phyloP scores from a whole-genome alignment of 2,329 filamentous ascomycete genomes.

The Botrytis hyacinthi region DNA sequence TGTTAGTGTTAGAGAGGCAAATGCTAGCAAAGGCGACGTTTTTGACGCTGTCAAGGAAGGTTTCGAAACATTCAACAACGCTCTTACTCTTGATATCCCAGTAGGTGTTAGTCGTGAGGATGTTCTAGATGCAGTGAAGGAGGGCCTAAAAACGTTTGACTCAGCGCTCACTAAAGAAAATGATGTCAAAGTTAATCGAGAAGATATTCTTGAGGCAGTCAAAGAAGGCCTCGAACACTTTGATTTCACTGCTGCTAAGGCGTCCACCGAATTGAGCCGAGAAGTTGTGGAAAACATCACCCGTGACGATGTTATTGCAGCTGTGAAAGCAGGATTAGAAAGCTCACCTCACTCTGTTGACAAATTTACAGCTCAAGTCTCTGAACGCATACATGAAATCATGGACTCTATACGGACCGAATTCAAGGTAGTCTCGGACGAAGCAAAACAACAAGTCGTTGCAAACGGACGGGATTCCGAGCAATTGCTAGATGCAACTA shows the following conservation, averaged over 20 bases:
- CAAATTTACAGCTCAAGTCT: conserved; percentile 49
- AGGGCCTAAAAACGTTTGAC: conserved; percentile 71
- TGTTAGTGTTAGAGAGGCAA: conserved; percentile 56
- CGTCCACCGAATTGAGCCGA: conserved; percentile 48
- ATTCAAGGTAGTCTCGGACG: conserved; percentile 58
- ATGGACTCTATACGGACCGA: conserved; percentile 58
- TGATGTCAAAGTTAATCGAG: conserved; percentile 52
- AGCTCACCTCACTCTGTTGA: conserved; percentile 45
- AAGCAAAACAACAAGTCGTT: conserved; percentile 74
- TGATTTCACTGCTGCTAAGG: conserved; percentile 47
- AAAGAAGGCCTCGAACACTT: conserved; percentile 67
- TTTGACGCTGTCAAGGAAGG: conserved; percentile 56
- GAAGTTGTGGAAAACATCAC: conserved; percentile 51
- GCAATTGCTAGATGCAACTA: conserved; percentile 82
- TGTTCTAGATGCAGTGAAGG: conserved; percentile 81
- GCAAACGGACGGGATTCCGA: conserved; percentile 80
- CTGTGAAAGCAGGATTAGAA: conserved; percentile 57
- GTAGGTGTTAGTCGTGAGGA: conserved; percentile 66
- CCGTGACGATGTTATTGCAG: conserved; percentile 54
- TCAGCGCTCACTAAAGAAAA: conserved; percentile 62
- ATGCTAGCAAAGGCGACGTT: conserved; percentile 53
- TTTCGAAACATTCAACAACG: conserved; percentile 56
- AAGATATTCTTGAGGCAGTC: conserved; percentile 63
- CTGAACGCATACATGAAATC: conserved; percentile 62
- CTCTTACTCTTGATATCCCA: conserved; percentile 59